Evolutionary conservation across 75 land plant genomes (phyloP).

Genomic region (Picea glauca): DNA sequence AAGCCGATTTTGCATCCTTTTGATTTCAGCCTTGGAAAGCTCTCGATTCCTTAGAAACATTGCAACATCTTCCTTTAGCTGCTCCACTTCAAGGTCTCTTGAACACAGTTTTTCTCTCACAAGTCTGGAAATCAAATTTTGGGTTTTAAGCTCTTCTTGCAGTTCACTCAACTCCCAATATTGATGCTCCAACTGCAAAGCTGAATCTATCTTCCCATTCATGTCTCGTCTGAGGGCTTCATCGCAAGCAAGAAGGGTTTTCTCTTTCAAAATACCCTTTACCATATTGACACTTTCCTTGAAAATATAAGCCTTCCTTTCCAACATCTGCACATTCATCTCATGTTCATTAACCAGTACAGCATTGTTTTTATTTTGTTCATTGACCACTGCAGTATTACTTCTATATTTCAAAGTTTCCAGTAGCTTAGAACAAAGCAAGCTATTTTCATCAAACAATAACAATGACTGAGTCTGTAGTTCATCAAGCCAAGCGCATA

Average conservation of each 20-base stretch:
- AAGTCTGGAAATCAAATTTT: constrained; percentile 29
- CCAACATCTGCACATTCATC: constrained; percentile 39
- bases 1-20: constrained; percentile 25
- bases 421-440: constrained; percentile 41
- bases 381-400: constrained; percentile 7
- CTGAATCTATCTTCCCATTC: background rate
- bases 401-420: constrained; percentile 24
- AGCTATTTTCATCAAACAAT: constrained; percentile 42
- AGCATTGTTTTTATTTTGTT: constrained; percentile 18
- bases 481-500: constrained; percentile 34
- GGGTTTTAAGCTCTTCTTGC: constrained; percentile 37
- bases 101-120: constrained; percentile 51
- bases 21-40: constrained; percentile 43
- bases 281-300: constrained; percentile 30
- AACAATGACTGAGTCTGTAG: constrained; percentile 39
- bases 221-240: too few relatives aligned
- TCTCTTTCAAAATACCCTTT: constrained; percentile 31
- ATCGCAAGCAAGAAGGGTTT: background rate
- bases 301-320: constrained; percentile 22
- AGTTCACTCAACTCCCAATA: background rate
- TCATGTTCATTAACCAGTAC: constrained; percentile 32
- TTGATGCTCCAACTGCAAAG: background rate
- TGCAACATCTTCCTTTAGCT: constrained; percentile 49
- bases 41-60: constrained; percentile 39
- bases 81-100: constrained; percentile 55